Evolutionary conservation across 139 green algal species (phyloP).

Genomic region (Edaphochlamys debaryana): DNA sequence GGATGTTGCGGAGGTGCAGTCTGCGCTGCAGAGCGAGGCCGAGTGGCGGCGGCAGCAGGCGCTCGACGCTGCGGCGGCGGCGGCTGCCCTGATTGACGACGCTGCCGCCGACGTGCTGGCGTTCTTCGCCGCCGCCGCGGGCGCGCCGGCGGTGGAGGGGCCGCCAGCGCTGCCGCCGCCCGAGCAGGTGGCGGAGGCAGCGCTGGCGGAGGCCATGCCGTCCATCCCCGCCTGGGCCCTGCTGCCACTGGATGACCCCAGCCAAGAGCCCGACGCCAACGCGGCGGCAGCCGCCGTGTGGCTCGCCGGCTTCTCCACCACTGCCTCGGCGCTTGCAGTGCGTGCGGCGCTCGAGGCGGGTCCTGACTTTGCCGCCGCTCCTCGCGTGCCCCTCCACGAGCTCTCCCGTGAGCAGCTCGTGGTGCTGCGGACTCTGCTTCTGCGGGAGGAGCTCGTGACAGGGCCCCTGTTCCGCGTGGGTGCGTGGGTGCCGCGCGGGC

Average conservation of each 20-base stretch:
- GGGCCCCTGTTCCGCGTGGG: background rate
- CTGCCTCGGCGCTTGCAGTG: no score
- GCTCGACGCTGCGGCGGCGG: no score
- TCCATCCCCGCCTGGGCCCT: background rate
- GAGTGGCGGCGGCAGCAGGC: conserved; percentile 7
- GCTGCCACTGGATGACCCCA: no score
- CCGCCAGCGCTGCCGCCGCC: no score
- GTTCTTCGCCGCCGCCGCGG: no score
- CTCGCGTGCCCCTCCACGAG: background rate
- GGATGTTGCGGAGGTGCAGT: background rate
- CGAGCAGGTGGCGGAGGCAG: background rate
- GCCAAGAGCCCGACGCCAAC: background rate
- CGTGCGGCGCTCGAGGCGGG: no score
- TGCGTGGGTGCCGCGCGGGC: background rate
- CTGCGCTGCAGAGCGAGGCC: background rate
- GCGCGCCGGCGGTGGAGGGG: no score
- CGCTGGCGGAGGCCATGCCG: background rate
- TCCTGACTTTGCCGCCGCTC: no score
- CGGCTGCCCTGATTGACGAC: no score
- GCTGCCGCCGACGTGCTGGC: no score
- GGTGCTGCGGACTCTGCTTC: background rate
- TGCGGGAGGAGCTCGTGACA: background rate
- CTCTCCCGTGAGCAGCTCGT: background rate
- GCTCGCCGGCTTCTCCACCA: background rate
- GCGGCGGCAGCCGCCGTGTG: background rate